These are phyloP conservation scores for Dothistroma septosporum DNA, from an alignment of 2,329 filamentous ascomycete species.

Conservation along the genomic window DNA sequence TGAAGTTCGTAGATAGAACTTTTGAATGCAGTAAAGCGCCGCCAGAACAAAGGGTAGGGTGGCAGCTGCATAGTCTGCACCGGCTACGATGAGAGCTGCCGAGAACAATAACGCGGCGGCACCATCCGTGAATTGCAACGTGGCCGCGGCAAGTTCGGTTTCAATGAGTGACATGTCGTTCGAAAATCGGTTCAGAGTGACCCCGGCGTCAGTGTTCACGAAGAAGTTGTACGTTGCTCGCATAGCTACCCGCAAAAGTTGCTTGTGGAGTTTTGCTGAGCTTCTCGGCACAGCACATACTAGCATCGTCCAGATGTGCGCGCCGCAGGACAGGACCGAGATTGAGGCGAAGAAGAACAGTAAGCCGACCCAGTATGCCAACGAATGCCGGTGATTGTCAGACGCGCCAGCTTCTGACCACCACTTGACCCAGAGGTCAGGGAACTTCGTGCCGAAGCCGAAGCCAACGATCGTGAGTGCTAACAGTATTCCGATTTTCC, in stretches of 20 bases:
- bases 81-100: constrained; percentile 38
- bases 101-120: constrained; percentile 30
- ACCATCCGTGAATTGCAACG: constrained; percentile 24
- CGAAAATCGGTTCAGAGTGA: constrained; percentile 47
- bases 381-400: neutral
- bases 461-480: constrained; percentile 31
- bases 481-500: constrained; percentile 30
- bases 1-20: constrained; percentile 46
- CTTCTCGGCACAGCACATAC: constrained; percentile 18
- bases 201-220: constrained; percentile 43
- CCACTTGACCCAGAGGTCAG: constrained; percentile 46
- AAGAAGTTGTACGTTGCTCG: constrained; percentile 41
- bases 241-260: constrained; percentile 20
- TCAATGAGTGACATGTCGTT: constrained; percentile 49
- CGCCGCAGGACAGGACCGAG: constrained; percentile 8
- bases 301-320: constrained; percentile 21
- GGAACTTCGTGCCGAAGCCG: constrained; percentile 39
- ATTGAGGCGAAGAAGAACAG: constrained; percentile 16
- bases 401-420: constrained; percentile 40
- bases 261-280: constrained; percentile 20
- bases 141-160: constrained; percentile 36
- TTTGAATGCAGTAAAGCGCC: constrained; percentile 42
- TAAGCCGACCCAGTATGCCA: constrained; percentile 16
- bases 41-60: constrained; percentile 38
- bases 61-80: constrained; percentile 39